phyloP scores from a whole-genome alignment of 352 stramenopile genomes.

The Pythium volutum region DNA sequence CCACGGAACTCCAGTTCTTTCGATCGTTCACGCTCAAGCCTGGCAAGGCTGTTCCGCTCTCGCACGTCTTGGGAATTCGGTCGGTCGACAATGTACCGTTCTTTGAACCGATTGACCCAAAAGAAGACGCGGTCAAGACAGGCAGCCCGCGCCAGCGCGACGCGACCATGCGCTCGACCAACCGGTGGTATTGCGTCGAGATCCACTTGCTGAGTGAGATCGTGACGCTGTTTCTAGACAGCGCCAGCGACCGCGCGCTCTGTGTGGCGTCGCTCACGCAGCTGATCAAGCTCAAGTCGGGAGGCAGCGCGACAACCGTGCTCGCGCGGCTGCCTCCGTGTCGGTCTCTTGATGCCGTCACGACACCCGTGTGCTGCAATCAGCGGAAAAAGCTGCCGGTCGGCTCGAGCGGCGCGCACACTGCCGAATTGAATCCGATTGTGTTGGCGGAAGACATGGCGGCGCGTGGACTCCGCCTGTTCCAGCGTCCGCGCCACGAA shows the following conservation, averaged over 20 bases:
- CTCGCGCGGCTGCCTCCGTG: constrained; percentile 2
- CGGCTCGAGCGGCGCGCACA: not conserved
- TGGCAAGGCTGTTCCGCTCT: constrained; percentile 37
- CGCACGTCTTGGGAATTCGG: constrained; percentile 44
- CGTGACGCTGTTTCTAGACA: constrained; percentile 60
- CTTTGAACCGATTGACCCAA: constrained; percentile 1
- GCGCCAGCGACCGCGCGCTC: constrained; percentile 25
- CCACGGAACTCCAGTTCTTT: constrained; percentile 57
- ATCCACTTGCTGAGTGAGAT: constrained; percentile 54
- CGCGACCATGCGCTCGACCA: constrained; percentile 13
- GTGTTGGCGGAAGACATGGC: constrained; percentile 11
- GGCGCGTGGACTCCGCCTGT: constrained; percentile 4
- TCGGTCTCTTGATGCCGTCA: constrained; percentile 9
- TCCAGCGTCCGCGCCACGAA: constrained; percentile 7
- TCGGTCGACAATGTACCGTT: constrained; percentile 35
- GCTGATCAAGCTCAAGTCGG: constrained; percentile 26
- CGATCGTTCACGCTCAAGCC: constrained; percentile 56
- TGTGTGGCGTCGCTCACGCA: constrained; percentile 35
- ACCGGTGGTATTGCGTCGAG: constrained; percentile 52
- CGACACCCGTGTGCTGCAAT: constrained; percentile 50
- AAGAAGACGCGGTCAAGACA: not conserved
- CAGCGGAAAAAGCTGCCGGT: constrained; percentile 32
- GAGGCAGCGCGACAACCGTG: not conserved
- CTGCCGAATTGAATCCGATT: not conserved
- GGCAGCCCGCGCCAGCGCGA: constrained; percentile 6